Base-by-base conservation (phyloP, 2,329 filamentous ascomycete species). In the Magnaporthiopsis rhizophila region DNA sequence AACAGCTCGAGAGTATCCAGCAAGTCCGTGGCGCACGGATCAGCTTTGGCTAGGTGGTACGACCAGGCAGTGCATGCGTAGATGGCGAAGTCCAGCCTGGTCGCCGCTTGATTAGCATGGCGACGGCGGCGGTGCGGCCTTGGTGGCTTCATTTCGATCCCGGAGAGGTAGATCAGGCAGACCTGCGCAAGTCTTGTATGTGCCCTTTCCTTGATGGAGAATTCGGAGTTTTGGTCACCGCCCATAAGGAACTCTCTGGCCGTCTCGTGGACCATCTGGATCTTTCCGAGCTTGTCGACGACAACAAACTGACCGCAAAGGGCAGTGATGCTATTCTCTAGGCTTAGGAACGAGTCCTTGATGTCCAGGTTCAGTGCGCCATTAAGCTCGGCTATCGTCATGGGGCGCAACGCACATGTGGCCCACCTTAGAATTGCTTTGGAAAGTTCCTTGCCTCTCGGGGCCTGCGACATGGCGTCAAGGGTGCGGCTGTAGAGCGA, bases 211-310 rank as follows among this genome's bases (percentile, higher is more conserved):
- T 71, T 65, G 30, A 77, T 68, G 18, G 70, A 65, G 58, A 76
- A 74, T 59, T 76, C 74, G 1, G 73, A 67, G 8, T 56, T 67
- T 0, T 70, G 61, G 3, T 67, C 64, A 8, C 63, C 58, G 24
- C 63, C 65, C 18, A 75, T 69, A 58, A 74, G 32, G 59, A 67
- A 75, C 64, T 72, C 69, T 64, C 74, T 70, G 26, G 75, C 76
- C 18, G 77, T 79, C 62, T 74, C 71, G 66, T 79, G 77, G 28
- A 77, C 68, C 69, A 78, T 73, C 50, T 74, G 69, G 2, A 77
- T 69, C 60, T 66, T 71, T 12, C 67, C 68, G 28, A 67, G 67
- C 30, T 70, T 72, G 65, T 78, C 75, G 15, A 78, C 67, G n/a
- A 68, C 64, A 5, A 78, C 73, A 28, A 79, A 69, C 60, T 78